Base-by-base conservation (phyloP, 1,284 basidiomycete species). In the Ustilago lituana region DNA sequence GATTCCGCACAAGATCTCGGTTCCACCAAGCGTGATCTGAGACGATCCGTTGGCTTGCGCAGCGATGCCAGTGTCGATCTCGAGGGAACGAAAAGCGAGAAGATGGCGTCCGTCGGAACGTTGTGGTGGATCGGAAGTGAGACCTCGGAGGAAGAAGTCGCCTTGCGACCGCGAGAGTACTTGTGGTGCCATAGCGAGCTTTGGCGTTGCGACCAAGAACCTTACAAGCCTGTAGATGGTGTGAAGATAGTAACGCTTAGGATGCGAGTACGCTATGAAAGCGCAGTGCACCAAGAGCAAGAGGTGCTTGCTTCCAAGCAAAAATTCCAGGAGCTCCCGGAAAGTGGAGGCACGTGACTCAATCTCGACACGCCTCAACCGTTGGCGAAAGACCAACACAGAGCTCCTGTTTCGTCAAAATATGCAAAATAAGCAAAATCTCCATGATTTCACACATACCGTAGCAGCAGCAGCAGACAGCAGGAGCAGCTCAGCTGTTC, bases 41-140 rank as follows among this genome's bases (percentile, higher is more conserved):
- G 78, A 76, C 5, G 72, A 76, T 10, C 78, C 78, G 24, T 74
- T 70, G 2, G 78, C 77, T 40, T 74, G 68, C 17, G 61, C 59
- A 9, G 77, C 63, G 19, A 67, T 38, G 15, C 48, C 52, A 7
- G 71, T 57, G 12, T 73, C 66, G 29, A 80, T 33, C 6, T 73
- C 38, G 19, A 80, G 46, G 3, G 76, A 57, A 5, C 78, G 61
- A 39, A 77, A 76, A 12, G 68, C 68, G n/a, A 63, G 53, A 4
- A 77, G 50, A 2, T 48, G 46, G 2, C 78, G 54, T 17, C 67
- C 68, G 31, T 80, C 77, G n/a, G 60, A 59, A 6, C 78, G 54
- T 43, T 73, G 69, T 17, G 77, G 63, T 41, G 74, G 69, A 24
- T 62, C 33, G 9, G 68, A 60, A 4, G 65, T 56, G 20, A 80